Percentiles rank a stretch among this genome's conserved stretches.
phyloP scores from a whole-genome alignment of 176 grass and related monocot genomes.

The Triticum urartu region DNA sequence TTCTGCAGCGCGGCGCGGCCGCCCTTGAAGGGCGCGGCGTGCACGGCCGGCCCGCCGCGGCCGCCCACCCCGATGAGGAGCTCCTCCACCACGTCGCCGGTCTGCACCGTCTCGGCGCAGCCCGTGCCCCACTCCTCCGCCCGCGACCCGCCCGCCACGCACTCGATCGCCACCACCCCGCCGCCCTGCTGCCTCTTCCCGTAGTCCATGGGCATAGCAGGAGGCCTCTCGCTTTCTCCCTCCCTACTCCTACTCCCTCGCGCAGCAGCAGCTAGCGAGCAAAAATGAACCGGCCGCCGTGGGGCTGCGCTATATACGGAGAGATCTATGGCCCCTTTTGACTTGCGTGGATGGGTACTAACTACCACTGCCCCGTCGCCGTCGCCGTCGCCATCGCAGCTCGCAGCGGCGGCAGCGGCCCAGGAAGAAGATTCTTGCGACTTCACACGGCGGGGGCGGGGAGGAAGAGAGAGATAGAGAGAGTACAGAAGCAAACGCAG shows the following conservation, averaged over 20 bases:
- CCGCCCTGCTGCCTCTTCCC: conserved; percentile 38
- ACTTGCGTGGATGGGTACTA: conserved; percentile 2
- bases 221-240: too few species aligned
- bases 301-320: background rate
- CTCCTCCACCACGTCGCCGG: conserved; percentile 74
- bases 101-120: conserved; percentile 68
- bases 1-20: conserved; percentile 72
- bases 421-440: conserved; percentile 24
- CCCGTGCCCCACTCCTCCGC: conserved; percentile 76
- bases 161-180: conserved; percentile 78
- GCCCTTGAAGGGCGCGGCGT: conserved; percentile 86
- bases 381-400: background rate
- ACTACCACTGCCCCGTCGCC: conserved; percentile 17
- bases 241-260: background rate
- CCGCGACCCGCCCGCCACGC: conserved; percentile 68
- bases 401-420: background rate
- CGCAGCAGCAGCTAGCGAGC: background rate
- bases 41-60: conserved; percentile 24
- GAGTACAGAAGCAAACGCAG: too few species aligned
- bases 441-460: background rate
- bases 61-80: conserved; percentile 57
- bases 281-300: background rate
- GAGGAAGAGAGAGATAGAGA: too few species aligned
- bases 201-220: conserved; percentile 34
- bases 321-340: conserved; percentile 26